A percentile compares a stretch with the other conserved stretches of the same genome.
Evolutionary conservation across 1,139 yeast species (phyloP).

Genomic region (Magnusiomyces suaveolens): DNA sequence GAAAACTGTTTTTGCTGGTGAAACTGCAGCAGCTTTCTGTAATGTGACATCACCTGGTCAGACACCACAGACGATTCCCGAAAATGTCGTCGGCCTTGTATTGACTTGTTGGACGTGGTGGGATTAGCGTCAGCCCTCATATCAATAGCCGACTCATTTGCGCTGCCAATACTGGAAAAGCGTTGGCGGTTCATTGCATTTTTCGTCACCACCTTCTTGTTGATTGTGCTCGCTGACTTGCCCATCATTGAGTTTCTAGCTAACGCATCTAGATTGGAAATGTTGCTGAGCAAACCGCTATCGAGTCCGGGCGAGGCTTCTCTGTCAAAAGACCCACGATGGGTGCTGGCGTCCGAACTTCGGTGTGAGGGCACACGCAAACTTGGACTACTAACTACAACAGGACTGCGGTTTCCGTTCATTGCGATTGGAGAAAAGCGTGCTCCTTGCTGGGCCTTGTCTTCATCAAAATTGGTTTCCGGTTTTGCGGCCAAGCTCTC

Average conservation of each 20-base stretch:
- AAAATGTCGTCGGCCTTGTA: too few species aligned
- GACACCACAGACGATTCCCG: neutral
- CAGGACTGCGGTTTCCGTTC: neutral
- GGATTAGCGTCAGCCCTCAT: neutral
- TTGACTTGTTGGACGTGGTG: too few species aligned
- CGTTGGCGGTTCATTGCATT: neutral
- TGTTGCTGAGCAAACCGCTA: neutral
- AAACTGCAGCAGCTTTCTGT: neutral
- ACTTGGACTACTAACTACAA: neutral
- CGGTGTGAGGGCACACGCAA: neutral
- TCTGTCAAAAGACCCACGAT: neutral
- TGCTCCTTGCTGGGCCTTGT: neutral
- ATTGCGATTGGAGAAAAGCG: neutral
- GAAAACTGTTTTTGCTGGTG: neutral
- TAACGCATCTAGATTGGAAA: neutral
- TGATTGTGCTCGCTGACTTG: neutral
- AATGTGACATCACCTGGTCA: neutral
- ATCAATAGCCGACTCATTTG: too few species aligned
- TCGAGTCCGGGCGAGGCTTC: neutral
- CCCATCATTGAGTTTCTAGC: neutral
- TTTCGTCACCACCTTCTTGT: neutral
- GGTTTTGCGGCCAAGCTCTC: neutral
- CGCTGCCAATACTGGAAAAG: too few species aligned
- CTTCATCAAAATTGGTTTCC: too few species aligned
- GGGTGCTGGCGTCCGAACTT: neutral